Percentiles rank a stretch among this genome's conserved stretches.
phyloP scores from a whole-genome alignment of 495 filamentous ascomycete genomes.

The Mycothermus thermophilus region DNA sequence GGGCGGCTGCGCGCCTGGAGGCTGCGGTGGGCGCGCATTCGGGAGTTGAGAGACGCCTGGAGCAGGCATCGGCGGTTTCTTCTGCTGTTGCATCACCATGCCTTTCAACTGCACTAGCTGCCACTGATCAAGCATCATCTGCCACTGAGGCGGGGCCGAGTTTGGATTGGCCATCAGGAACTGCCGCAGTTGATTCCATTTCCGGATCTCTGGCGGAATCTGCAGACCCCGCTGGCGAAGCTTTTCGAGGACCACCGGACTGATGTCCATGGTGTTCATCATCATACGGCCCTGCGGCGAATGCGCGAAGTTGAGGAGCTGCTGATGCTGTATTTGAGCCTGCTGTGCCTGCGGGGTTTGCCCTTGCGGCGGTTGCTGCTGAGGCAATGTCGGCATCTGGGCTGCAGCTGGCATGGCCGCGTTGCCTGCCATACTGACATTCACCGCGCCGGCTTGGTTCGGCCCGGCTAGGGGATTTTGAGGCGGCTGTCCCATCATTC shows the following conservation, averaged over 20 bases:
- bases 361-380: too few species aligned
- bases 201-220: slow-evolving; percentile 47
- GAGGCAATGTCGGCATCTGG: slow-evolving; percentile 1
- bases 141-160: slow-evolving; percentile 18
- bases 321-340: slow-evolving; percentile 3
- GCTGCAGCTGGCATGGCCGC: slow-evolving; percentile 2
- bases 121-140: slow-evolving; percentile 33
- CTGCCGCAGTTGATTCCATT: slow-evolving; percentile 60
- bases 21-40: slow-evolving; percentile 6
- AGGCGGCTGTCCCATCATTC: slow-evolving; percentile 7
- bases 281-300: slow-evolving; percentile 7
- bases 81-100: slow-evolving; percentile 8
- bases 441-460: slow-evolving; percentile 13
- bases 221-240: slow-evolving; percentile 3
- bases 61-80: not conserved
- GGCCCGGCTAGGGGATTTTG: slow-evolving; percentile 7
- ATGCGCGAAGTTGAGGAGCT: slow-evolving; percentile 5
- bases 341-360: too few species aligned
- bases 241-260: slow-evolving; percentile 13
- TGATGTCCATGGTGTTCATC: slow-evolving; percentile 30
- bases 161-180: slow-evolving; percentile 39
- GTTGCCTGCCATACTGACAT: slow-evolving; percentile 9
- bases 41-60: not conserved
- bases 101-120: slow-evolving; percentile 43
- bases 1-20: slow-evolving; percentile 1